A percentile compares a stretch with the other conserved stretches of the same genome.
Evolutionary conservation across 495 filamentous ascomycete genomes (phyloP).

Genomic region (Penicillium paxilli): DNA sequence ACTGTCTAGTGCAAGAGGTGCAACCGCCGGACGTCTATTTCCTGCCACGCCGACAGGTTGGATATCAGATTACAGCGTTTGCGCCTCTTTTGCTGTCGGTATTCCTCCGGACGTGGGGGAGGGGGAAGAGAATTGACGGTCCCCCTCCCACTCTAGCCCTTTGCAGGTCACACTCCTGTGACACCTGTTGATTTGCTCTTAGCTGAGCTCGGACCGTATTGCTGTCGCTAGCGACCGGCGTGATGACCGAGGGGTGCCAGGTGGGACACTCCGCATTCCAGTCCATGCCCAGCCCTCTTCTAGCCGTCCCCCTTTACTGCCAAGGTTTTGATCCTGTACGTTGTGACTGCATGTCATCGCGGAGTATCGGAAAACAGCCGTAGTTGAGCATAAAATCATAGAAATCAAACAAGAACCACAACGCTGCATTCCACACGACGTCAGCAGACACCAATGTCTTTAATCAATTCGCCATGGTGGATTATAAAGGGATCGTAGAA

Average conservation of each 20-base stretch:
- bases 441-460: no score
- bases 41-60: not conserved
- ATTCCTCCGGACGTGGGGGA: conserved; percentile 1
- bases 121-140: no score
- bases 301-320: not conserved
- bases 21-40: not conserved
- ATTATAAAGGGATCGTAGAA: no score
- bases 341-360: not conserved
- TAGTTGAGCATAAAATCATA: not conserved
- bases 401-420: not conserved
- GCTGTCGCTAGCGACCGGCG: not conserved
- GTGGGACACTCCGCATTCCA: conserved; percentile 1
- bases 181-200: not conserved
- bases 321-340: not conserved
- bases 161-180: not conserved
- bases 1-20: not conserved
- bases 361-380: no score
- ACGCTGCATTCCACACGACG: no score
- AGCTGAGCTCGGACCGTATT: not conserved
- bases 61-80: not conserved
- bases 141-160: not conserved
- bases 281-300: not conserved
- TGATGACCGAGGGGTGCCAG: not conserved
- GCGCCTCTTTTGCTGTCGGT: not conserved
- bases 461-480: no score